phyloP scores from a whole-genome alignment of 441 rosid genomes.

The Pelargonium cotyledonis region DNA sequence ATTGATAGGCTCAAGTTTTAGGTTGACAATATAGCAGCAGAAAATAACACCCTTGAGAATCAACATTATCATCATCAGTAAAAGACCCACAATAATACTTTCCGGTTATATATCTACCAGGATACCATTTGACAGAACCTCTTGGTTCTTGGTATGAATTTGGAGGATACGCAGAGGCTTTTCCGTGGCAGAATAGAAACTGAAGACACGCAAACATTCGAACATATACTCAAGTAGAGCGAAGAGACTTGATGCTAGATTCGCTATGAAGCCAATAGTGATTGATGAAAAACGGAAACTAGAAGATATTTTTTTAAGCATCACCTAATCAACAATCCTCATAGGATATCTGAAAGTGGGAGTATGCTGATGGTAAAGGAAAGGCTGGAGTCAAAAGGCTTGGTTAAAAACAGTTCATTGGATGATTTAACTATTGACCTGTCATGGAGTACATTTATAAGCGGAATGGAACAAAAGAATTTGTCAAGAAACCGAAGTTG shows the following conservation, averaged over 20 bases:
- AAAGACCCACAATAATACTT: neutral
- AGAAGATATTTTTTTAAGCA: neutral
- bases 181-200: neutral
- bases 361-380: neutral
- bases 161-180: too few species aligned
- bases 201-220: neutral
- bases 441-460: neutral
- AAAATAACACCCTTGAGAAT: too few species aligned
- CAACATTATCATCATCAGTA: neutral
- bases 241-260: too few species aligned
- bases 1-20: too few species aligned
- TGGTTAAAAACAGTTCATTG: neutral
- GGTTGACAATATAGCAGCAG: too few species aligned
- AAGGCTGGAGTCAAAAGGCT: neutral
- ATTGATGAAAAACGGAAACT: too few species aligned
- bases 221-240: too few species aligned
- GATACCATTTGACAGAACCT: neutral
- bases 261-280: too few species aligned
- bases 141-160: too few species aligned
- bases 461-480: neutral
- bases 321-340: neutral
- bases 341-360: neutral
- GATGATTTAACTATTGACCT: neutral
- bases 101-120: neutral
- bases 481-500: neutral